Percentiles rank a stretch among this genome's conserved stretches.
Conservation (phyloP, 352 stramenopile genomes). For the Phytopythium oedochilum region DNA sequence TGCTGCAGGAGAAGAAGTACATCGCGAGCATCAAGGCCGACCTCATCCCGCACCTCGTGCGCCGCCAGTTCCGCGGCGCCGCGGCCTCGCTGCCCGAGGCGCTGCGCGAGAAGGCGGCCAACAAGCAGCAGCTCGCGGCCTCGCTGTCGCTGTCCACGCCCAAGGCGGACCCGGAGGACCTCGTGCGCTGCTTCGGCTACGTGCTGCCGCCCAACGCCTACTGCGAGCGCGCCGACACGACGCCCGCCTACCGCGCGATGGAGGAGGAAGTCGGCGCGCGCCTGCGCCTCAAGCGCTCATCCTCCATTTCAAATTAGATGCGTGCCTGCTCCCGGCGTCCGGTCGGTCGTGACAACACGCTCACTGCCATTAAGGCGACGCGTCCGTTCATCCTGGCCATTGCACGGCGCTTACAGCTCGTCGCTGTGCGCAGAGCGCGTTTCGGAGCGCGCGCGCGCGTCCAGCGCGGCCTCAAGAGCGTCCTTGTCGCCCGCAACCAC, state of each 20-base stretch:
- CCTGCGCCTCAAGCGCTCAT: conserved; percentile 53
- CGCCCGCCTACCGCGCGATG: conserved; percentile 68
- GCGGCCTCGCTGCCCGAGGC: conserved; percentile 40
- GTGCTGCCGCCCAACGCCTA: conserved; percentile 69
- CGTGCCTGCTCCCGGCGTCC: not conserved
- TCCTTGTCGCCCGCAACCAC: conserved; percentile 15
- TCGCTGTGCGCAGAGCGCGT: not conserved
- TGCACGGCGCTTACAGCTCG: not conserved
- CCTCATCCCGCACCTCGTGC: conserved; percentile 70
- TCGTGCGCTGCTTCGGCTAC: conserved; percentile 74
- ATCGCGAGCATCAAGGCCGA: conserved; percentile 84
- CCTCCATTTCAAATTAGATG: conserved; percentile 42
- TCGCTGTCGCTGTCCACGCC: conserved; percentile 55
- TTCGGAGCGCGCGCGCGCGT: conserved; percentile 1
- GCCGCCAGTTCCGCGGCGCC: conserved; percentile 68
- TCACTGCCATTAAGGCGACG: not conserved
- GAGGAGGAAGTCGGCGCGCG: conserved; percentile 65
- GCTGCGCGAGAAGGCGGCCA: conserved; percentile 50
- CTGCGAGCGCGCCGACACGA: conserved; percentile 76
- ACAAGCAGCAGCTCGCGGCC: conserved; percentile 50
- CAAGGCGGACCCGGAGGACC: conserved; percentile 51
- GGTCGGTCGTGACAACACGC: not conserved
- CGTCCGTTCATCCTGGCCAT: too few species aligned
- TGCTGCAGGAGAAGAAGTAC: conserved; percentile 80
- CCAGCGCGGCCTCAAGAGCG: conserved; percentile 17